Base-by-base conservation (phyloP, 2,329 filamentous ascomycete species). In the Fusarium kyushuense region DNA sequence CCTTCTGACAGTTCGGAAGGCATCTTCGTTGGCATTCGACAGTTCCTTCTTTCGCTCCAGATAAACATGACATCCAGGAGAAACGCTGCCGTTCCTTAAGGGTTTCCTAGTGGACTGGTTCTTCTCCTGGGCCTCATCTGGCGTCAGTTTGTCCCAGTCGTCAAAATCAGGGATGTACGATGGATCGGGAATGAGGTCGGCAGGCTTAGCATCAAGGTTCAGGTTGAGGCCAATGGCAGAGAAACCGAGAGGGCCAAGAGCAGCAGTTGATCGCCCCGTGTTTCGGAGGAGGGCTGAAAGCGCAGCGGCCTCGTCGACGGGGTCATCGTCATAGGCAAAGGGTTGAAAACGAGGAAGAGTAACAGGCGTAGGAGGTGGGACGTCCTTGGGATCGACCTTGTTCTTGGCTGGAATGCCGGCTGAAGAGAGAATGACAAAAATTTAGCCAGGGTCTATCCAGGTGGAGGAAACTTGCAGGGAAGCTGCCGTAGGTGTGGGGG, bases 1-100 rank as follows among this genome's bases (percentile, higher is more conserved):
- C 43, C 88, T 84, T 25, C 87, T 84, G 55, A 90, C 84, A 2
- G 86, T 87, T 27, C 87, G 84, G 73, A 89, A 90, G 10, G 88
- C 88, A 40, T 84, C 80, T 41, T 86, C 82, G 64, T 90, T 90
- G 25, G 79, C 69, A 54, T 83, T 82, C 17, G 82, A 84, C 10
- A 90, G 81, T 77, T 90, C 87, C 36, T 80, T 82, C 69, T 82
- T 83, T 53, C 87, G 85, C 63, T 90, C 88, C 12, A 86, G 74
- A 67, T 89, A 90, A 40, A 84, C 82, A 55, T 84, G 82, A 49
- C 84, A 84, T 36, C 88, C 87, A 2, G 88, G 88, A 2, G 86
- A 87, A 21, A 80, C 71, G 54, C 81, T 84, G 25, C 85, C 85
- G 54, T 85, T 88, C 67, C 80, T 84, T 46, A 90, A 76, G 6